A percentile compares a stretch with the other conserved stretches of the same genome.
Evolutionary conservation across 1,139 yeast species (phyloP).

Genomic region (Suhomyces terraborum): DNA sequence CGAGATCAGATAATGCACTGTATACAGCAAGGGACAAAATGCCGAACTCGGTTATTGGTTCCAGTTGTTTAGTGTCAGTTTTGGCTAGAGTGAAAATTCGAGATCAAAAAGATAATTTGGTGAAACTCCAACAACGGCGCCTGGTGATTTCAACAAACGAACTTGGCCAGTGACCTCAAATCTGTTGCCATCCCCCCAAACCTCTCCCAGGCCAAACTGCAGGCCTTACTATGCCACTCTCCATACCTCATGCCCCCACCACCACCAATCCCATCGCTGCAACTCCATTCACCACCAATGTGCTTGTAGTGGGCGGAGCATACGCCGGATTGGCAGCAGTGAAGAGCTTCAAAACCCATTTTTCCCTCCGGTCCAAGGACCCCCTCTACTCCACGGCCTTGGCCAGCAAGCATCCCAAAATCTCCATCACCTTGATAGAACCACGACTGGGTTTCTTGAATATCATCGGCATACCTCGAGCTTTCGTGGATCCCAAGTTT

Average conservation of each 20-base stretch:
- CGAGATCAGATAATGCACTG: constrained; percentile 10
- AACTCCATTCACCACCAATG: constrained; percentile 23
- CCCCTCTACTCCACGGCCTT: constrained; percentile 16
- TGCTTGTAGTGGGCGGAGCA: constrained; percentile 55
- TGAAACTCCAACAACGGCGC: too few relatives aligned
- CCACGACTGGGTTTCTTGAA: constrained; percentile 56
- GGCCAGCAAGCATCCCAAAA: constrained; percentile 17
- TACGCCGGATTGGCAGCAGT: constrained; percentile 52
- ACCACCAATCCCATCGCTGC: constrained; percentile 4
- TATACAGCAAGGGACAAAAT: neutral
- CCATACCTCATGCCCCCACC: constrained; percentile 8
- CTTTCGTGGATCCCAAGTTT: constrained; percentile 49
- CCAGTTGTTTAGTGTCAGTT: constrained; percentile 2
- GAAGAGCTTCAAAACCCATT: constrained; percentile 36
- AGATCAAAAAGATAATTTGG: constrained; percentile 11
- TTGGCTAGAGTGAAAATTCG: constrained; percentile 1
- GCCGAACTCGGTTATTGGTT: constrained; percentile 14
- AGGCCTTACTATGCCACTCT: constrained; percentile 12
- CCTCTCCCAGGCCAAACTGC: neutral
- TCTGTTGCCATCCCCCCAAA: neutral
- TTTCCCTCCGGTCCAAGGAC: constrained; percentile 20
- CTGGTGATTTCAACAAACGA: too few relatives aligned
- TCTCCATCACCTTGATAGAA: constrained; percentile 48
- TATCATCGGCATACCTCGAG: constrained; percentile 52
- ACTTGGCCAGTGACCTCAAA: too few relatives aligned